Evolutionary conservation across 1,284 basidiomycete genomes (phyloP).

Genomic region (Hemileia vastatrix): DNA sequence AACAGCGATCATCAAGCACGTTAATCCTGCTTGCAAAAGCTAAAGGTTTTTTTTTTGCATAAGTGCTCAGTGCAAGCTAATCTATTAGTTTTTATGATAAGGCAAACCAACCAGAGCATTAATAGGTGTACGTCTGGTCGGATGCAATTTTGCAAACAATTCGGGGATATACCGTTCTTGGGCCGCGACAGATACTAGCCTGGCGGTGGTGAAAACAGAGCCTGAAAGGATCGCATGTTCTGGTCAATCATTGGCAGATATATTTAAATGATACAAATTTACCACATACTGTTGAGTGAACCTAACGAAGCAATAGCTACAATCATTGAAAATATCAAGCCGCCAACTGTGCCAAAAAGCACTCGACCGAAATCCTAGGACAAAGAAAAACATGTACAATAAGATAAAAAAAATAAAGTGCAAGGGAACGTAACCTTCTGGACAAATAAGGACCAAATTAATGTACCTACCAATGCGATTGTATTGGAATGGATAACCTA

Average conservation of each 20-base stretch:
- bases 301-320: conserved; percentile 92
- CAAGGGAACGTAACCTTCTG: no score
- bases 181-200: conserved; percentile 77
- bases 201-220: conserved; percentile 48
- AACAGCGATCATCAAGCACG: conserved; percentile 64
- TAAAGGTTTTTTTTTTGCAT: background rate
- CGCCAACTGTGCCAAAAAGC: conserved; percentile 74
- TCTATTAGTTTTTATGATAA: background rate
- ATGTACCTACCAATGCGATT: no score
- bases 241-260: no score
- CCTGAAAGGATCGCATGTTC: no score
- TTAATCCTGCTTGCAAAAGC: conserved; percentile 61
- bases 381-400: no score
- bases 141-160: conserved; percentile 65
- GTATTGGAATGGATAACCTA: conserved; percentile 42
- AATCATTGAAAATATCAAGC: conserved; percentile 67
- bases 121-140: conserved; percentile 65
- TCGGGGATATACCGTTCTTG: conserved; percentile 61
- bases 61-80: background rate
- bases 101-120: conserved; percentile 56
- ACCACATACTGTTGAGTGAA: conserved; percentile 75
- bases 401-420: no score
- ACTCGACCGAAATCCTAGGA: conserved; percentile 85
- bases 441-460: no score
- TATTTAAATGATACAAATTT: no score